These are phyloP conservation scores for Fagopyrum tataricum DNA, from an alignment of 148 eudicot genomes.

Conservation along the genomic window DNA sequence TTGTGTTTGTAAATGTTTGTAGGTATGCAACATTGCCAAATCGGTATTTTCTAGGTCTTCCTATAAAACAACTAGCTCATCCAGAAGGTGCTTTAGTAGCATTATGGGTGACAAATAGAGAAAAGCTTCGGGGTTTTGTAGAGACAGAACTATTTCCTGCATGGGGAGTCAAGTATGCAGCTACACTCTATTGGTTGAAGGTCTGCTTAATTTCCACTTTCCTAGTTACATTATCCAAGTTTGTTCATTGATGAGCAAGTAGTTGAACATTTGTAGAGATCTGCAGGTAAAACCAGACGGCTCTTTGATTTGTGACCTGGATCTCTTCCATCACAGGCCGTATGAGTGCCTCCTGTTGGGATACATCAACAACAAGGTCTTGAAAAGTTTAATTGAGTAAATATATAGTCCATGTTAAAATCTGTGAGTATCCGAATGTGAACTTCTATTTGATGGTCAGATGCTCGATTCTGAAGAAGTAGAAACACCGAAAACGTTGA, in stretches of 20 bases:
- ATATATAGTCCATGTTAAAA: neutral
- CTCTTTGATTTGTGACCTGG: constrained; percentile 70
- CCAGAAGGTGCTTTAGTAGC: constrained; percentile 77
- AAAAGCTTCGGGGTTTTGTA: constrained; percentile 69
- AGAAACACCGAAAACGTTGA: constrained; percentile 27
- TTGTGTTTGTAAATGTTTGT: constrained; percentile 17
- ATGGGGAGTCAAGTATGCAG: constrained; percentile 78
- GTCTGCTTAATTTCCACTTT: constrained; percentile 20
- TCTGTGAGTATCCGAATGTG: neutral
- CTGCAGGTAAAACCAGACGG: constrained; percentile 80
- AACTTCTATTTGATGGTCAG: constrained; percentile 24
- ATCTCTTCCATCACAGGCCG: constrained; percentile 93
- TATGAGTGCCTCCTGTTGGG: constrained; percentile 95
- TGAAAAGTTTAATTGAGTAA: neutral
- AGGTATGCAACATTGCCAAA: constrained; percentile 94
- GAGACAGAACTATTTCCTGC: constrained; percentile 81
- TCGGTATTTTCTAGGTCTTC: constrained; percentile 75
- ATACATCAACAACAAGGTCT: constrained; percentile 26
- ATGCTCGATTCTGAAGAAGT: constrained; percentile 26
- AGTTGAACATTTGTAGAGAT: neutral
- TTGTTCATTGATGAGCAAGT: neutral
- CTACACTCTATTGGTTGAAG: constrained; percentile 87
- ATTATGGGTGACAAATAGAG: constrained; percentile 95
- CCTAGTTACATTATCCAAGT: neutral
- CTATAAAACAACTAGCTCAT: constrained; percentile 61